Evolutionary conservation across 371 early-diverging fungal genomes (phyloP), one percentile per base, ranked within the genome.

Genomic region (Rhizopus stolonifer): DNA sequence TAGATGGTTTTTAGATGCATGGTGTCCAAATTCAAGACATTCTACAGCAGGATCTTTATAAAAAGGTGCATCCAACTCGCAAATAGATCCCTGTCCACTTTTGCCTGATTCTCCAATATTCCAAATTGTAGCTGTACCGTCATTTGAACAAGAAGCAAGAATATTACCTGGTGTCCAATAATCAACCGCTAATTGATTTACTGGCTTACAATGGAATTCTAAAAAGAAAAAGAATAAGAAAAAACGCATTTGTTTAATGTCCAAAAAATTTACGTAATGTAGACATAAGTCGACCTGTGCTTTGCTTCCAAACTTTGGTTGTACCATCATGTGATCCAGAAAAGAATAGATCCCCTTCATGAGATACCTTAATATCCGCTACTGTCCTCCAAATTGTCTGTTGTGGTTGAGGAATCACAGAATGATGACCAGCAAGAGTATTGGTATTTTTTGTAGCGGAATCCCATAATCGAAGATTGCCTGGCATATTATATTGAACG

Each of bases 111-210:
- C 25, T 14, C 52, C 51, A n/a, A 75, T 24, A 17, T 33, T 25
- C 75, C 75, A 75, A 14, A 75, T 53, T 9, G 65, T 65, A 1
- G 69, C 72, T 33, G 63, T 52, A 0, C 75, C 75, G 45, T 75
- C 75, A 17, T 47, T 61, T 0, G 72, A 71, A 22, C 64, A 64
- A 9, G 67, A 63, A 0, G 72, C 75, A 0, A 75, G 17, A 0
- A 75, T 52, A 31, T 71, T 60, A 1, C 62, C 58, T 18, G 43
- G 13, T 25, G 58, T 43, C 4, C 54, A 36, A 17, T 56, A 49
- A 24, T 57, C 52, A 6, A 65, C 54, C 5, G 65, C 60, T 14
- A 65, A 26, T 38, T 65, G 65, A 46, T 65, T 65, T 15, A 65
- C 60, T 4, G 47, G 46, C 29, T 60, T 49, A 31, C 46, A 49